Conservation (phyloP, 495 filamentous ascomycete genomes). For the Penicillium lividum region DNA sequence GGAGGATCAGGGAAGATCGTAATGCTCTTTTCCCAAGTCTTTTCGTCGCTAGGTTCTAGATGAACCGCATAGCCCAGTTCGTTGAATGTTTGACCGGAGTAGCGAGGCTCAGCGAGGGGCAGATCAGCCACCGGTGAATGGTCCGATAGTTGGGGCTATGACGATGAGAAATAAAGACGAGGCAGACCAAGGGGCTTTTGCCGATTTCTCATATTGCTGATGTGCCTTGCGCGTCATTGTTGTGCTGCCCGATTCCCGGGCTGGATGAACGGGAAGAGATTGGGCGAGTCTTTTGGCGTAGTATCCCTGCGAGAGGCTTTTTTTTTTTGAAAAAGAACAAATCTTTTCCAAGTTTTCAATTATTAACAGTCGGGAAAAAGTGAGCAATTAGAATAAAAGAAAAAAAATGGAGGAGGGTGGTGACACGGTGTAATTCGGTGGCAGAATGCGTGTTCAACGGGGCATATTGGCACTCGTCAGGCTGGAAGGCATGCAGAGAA, state of each 20-base stretch:
- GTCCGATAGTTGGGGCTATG: conserved; percentile 15
- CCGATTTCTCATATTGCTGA: conserved; percentile 5
- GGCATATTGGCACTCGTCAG: conserved; percentile 29
- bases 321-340: background rate
- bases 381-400: conserved; percentile 1
- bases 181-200: background rate
- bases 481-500: conserved; percentile 32
- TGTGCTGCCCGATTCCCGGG: conserved; percentile 25
- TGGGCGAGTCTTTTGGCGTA: conserved; percentile 10
- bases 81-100: conserved; percentile 2
- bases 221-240: conserved; percentile 25
- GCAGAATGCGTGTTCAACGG: conserved; percentile 22
- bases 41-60: background rate
- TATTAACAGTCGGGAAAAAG: background rate
- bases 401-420: conserved; percentile 21
- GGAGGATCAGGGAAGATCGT: background rate
- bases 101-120: conserved; percentile 23
- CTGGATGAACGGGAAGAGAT: conserved; percentile 9
- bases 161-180: conserved; percentile 7
- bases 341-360: background rate
- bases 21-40: background rate
- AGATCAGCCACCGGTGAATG: conserved; percentile 17
- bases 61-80: background rate
- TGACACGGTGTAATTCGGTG: conserved; percentile 31
- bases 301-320: conserved; percentile 14